Evolutionary conservation across 768 basidiomycete species (phyloP).

Genomic region (Paxillus rubicundulus): DNA sequence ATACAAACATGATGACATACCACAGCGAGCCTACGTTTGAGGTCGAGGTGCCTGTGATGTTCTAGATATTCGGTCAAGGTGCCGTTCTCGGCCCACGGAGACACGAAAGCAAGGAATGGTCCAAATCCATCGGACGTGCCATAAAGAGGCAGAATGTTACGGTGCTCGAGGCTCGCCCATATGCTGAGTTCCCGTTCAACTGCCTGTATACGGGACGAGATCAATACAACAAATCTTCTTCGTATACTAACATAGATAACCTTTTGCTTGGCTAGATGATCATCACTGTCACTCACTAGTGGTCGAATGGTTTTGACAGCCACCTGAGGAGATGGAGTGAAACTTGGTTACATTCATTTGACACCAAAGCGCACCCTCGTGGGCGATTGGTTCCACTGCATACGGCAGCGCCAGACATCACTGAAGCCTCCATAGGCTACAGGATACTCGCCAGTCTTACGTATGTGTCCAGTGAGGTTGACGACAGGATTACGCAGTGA

Average conservation of each 20-base stretch:
- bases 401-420: slow-evolving; percentile 26
- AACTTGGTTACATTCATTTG: no score
- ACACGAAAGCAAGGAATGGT: slow-evolving; percentile 30
- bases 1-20: slow-evolving; percentile 1
- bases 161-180: slow-evolving; percentile 29
- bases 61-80: slow-evolving; percentile 30
- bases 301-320: slow-evolving; percentile 27
- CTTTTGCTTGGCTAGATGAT: slow-evolving; percentile 13
- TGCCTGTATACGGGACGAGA: slow-evolving; percentile 18
- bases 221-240: not conserved
- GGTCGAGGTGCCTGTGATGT: slow-evolving; percentile 6
- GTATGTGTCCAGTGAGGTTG: slow-evolving; percentile 17
- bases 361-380: slow-evolving; percentile 9
- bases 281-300: not conserved
- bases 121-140: slow-evolving; percentile 28
- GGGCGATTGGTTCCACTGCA: not conserved
- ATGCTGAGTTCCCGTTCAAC: slow-evolving; percentile 29
- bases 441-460: slow-evolving; percentile 18
- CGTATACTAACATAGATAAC: not conserved
- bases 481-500: not conserved
- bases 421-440: slow-evolving; percentile 30
- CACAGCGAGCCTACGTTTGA: slow-evolving; percentile 15
- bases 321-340: slow-evolving; percentile 10
- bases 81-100: slow-evolving; percentile 34
- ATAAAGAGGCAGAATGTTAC: slow-evolving; percentile 30